Evolutionary conservation across 768 basidiomycete species (phyloP), one percentile per base, ranked within the genome.

Genomic region (Macrocybe gigantea): DNA sequence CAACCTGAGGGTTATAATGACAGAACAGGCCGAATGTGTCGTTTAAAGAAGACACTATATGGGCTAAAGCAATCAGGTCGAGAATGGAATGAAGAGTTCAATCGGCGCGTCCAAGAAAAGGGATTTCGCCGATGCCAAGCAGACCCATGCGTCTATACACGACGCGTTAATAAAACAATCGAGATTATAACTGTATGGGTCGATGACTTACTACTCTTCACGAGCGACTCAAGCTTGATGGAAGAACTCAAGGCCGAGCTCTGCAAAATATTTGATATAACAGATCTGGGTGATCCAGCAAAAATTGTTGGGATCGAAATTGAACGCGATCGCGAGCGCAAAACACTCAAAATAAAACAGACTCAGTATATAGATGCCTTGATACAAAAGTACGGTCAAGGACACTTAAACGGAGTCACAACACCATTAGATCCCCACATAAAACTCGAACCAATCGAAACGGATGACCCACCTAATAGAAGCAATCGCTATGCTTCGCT

Each of bases 291-390:
- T 0, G 45, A 50, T 31, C 56, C 64, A 1, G 53, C 38, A 14
- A 62, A 57, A 51, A 48, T 71, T 3, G 50, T 73, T 6, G 65
- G 68, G 3, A 59, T 71, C 15, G 53, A 65, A 32, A 50, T 73
- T 12, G 40, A 45, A 2, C 53, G 55, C 3, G 50, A 62, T 35
- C 30, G 41, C 1, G 30, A 54, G 10, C 13, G 45, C 3, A 48
- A 56, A 7, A 47, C 51, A 2, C 49, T 72, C 7, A 53, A 60
- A 11, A 45, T 67, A 7, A 59, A 47, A n/a, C n/a, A n/a, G n/a
- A n/a, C n/a, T n/a, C n/a, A n/a, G n/a, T n/a, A n/a, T n/a, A n/a
- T n/a, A n/a, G 48, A 60, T n/a, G 44, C 55, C 3, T 43, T 68
- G 0, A 56, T 70, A 8, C 42, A 47, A 6, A 49, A 57, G 36